A percentile compares a stretch with the other conserved stretches of the same genome.
Conservation (phyloP, 495 filamentous ascomycete species). For the Saxispiralis lemnorum region DNA sequence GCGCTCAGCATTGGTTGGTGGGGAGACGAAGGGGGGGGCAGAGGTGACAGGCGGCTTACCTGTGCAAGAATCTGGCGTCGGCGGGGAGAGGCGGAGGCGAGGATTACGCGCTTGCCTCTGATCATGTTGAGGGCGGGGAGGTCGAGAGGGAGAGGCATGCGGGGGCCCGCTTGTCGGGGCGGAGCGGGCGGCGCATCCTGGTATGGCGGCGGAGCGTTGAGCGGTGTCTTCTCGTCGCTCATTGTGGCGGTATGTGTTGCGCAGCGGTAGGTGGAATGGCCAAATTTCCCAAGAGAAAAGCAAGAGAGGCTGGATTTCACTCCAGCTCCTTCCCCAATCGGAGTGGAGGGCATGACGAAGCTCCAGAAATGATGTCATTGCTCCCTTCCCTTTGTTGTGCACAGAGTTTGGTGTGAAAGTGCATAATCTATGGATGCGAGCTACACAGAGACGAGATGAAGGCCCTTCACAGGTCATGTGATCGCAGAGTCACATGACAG, state of each 20-base stretch:
- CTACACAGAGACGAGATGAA: no score
- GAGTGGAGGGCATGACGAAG: no score
- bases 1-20: slow-evolving; percentile 7
- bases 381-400: no score
- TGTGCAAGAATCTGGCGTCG: slow-evolving; percentile 60
- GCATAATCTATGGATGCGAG: no score
- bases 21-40: neutral
- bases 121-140: slow-evolving; percentile 62
- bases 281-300: no score
- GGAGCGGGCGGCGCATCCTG: slow-evolving; percentile 12
- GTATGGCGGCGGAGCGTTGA: slow-evolving; percentile 23
- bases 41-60: slow-evolving; percentile 21
- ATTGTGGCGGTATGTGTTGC: slow-evolving; percentile 7
- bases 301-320: no score
- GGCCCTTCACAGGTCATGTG: no score
- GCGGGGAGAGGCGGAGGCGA: slow-evolving; percentile 75
- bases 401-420: no score
- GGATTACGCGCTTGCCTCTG: slow-evolving; percentile 55
- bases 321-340: no score
- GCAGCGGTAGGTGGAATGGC: neutral
- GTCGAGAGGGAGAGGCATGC: slow-evolving; percentile 44
- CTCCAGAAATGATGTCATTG: no score
- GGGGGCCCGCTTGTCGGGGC: slow-evolving; percentile 18
- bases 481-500: no score
- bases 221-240: slow-evolving; percentile 15